Conservation (phyloP, 345 rosid species). For the Heritiera littoralis region DNA sequence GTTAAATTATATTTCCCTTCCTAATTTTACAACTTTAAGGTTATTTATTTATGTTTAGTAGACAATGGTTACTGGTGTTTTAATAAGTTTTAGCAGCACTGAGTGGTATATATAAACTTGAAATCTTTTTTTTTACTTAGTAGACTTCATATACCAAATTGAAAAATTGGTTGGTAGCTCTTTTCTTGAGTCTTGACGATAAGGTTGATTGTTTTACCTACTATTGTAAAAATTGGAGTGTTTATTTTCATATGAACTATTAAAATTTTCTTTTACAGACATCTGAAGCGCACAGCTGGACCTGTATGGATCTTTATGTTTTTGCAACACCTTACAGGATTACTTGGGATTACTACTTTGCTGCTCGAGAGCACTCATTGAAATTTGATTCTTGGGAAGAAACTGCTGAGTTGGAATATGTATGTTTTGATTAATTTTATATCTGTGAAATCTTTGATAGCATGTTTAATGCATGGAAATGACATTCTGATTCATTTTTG, state of each 20-base stretch:
- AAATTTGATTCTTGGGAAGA: conserved; percentile 92
- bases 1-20: not conserved
- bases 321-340: conserved; percentile 96
- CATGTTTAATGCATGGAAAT: conserved; percentile 15
- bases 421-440: conserved; percentile 33
- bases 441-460: conserved; percentile 11
- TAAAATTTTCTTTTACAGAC: conserved; percentile 49
- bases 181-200: not conserved
- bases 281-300: conserved; percentile 85
- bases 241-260: not conserved
- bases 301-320: conserved; percentile 95
- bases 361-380: conserved; percentile 76
- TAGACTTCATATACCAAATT: not conserved
- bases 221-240: not conserved
- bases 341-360: conserved; percentile 96
- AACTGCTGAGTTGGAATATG: conserved; percentile 83
- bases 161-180: not conserved
- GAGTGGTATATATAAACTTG: not conserved
- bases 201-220: not conserved
- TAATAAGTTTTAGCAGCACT: not conserved
- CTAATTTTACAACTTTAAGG: not conserved
- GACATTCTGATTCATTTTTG: conserved; percentile 21
- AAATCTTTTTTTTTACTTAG: not conserved
- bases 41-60: not conserved
- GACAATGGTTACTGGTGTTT: not conserved